Evolutionary conservation across 495 filamentous ascomycete genomes (phyloP), one percentile per base, ranked within the genome.

Genomic region (Staphylotrichum tortipilum): DNA sequence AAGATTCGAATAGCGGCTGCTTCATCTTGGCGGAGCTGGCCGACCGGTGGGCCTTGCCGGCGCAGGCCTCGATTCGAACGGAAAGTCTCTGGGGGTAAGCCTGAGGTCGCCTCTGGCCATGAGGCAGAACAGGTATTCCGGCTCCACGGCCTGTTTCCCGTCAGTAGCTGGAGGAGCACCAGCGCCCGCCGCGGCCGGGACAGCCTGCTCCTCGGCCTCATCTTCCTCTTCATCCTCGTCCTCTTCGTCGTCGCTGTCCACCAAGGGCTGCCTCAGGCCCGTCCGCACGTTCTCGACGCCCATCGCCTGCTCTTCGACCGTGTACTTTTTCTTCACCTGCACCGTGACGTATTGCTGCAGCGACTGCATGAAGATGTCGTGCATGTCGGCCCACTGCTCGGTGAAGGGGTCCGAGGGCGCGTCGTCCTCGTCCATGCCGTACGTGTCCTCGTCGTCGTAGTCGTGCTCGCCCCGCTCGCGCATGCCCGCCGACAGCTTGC

Each of bases 241-340:
- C 0, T 73, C 74, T 0, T 70, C 68, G 7, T 69, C 77, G 7
- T 76, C 66, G 23, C 78, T 77, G 59, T 83, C 78, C 44, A 76
- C 74, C 52, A 83, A 58, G 22, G 64, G 59, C 53, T 77, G 72
- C 64, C 55, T 74, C 56, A 89, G 61, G 14, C 86, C 86, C 10
- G 84, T 88, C 5, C 78, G 74, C 33, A 89, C 82, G 61, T 83
- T 84, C 64, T 81, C 71, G n/a, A 85, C 61, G 1, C 85, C 86
- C 34, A 54, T 60, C 50, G 80, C 77, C 40, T 74, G 69, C 70
- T 91, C 86, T 57, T 81, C 85, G 7, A 78, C 70, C 15, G 85
- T 89, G 58, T 77, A 89, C 36, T 66, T 52, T 41, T 75, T 68
- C 11, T 59, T 55, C 31, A 79, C 75, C 49, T 83, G 81, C 18